phyloP scores from a whole-genome alignment of 2,329 filamentous ascomycete genomes.

The Aspergillus intermedius region DNA sequence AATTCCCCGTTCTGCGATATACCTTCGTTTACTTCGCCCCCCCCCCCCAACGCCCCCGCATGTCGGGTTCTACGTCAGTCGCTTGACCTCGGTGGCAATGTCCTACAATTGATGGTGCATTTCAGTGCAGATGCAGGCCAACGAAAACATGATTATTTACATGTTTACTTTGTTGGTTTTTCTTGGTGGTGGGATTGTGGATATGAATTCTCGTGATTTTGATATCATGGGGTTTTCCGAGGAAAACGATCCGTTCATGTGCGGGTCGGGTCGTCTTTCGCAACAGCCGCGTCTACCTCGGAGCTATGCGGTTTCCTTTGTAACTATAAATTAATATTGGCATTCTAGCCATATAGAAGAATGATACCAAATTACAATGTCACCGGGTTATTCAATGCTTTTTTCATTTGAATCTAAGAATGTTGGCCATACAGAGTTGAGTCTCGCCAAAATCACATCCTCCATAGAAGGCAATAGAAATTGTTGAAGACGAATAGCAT shows the following conservation, averaged over 20 bases:
- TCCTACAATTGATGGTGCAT: not conserved
- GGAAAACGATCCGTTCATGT: not conserved
- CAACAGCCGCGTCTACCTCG: not conserved
- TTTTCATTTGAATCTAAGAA: too few relatives aligned
- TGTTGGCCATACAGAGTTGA: too few relatives aligned
- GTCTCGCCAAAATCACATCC: too few relatives aligned
- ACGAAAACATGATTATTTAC: not conserved
- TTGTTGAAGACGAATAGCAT: too few relatives aligned
- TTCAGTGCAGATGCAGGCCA: not conserved
- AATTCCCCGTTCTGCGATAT: constrained; percentile 7
- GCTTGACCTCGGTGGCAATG: not conserved
- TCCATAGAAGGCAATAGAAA: too few relatives aligned
- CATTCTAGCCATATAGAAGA: not conserved
- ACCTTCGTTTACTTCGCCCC: not conserved
- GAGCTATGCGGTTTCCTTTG: not conserved
- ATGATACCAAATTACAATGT: not conserved
- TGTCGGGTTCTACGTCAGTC: not conserved
- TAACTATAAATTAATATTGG: not conserved
- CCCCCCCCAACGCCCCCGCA: not conserved
- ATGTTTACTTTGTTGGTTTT: too few relatives aligned
- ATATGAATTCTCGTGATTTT: too few relatives aligned
- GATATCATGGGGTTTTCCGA: too few relatives aligned
- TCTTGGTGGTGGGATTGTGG: too few relatives aligned
- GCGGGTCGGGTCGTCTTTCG: not conserved
- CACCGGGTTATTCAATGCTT: too few relatives aligned